Percentiles rank a stretch among this genome's conserved stretches.
phyloP scores from a whole-genome alignment of 2,329 filamentous ascomycete species.

The Colletotrichum trifolii region DNA sequence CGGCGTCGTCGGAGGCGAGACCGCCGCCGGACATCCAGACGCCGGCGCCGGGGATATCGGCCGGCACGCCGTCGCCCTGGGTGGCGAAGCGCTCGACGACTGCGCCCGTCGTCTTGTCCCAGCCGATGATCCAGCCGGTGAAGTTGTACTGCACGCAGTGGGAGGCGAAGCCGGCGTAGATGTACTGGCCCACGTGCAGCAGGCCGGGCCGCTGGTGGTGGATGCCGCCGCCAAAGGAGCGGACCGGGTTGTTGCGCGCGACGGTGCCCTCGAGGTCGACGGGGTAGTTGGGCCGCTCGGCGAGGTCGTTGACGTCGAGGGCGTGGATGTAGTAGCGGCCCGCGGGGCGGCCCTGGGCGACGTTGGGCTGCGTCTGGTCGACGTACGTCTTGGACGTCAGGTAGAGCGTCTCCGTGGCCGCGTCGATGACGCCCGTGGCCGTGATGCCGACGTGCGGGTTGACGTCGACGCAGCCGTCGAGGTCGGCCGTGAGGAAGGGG shows the following conservation, averaged over 20 bases:
- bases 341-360: conserved; percentile 46
- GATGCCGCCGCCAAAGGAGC: conserved; percentile 64
- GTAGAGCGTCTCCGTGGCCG: conserved; percentile 56
- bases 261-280: conserved; percentile 58
- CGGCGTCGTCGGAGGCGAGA: conserved; percentile 51
- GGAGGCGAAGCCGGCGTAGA: conserved; percentile 65
- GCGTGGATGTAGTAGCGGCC: conserved; percentile 53
- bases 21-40: conserved; percentile 56
- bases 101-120: conserved; percentile 54
- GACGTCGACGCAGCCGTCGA: conserved; percentile 60
- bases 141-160: conserved; percentile 68
- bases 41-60: conserved; percentile 52
- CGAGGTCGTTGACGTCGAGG: conserved; percentile 51
- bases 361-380: conserved; percentile 44
- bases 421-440: conserved; percentile 59
- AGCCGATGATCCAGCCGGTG: conserved; percentile 62
- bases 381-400: conserved; percentile 56
- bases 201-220: conserved; percentile 63
- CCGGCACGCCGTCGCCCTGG: conserved; percentile 52
- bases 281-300: conserved; percentile 56
- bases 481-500: conserved; percentile 61
- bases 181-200: conserved; percentile 55
- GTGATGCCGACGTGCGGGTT: conserved; percentile 59
- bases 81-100: conserved; percentile 54
- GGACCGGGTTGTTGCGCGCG: conserved; percentile 57